These are phyloP conservation scores for Exophiala sp. DNA, from an alignment of 2,329 filamentous ascomycete species.

Conservation along the genomic window DNA sequence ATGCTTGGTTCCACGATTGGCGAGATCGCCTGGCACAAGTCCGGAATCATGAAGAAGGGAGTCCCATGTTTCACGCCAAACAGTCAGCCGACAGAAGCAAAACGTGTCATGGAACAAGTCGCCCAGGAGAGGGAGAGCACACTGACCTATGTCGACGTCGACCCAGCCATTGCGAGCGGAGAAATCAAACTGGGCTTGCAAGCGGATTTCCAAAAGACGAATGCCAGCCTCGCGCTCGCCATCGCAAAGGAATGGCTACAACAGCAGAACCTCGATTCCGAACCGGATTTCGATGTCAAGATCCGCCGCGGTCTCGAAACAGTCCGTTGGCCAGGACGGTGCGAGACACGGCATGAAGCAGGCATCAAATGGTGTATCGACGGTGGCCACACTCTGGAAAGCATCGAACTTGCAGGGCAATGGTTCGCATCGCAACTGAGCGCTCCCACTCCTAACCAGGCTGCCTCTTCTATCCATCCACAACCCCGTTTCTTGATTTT, in stretches of 20 bases:
- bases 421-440: conserved; percentile 63
- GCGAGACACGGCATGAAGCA: conserved; percentile 58
- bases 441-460: conserved; percentile 33
- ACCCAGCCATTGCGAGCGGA: conserved; percentile 43
- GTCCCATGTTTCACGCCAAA: conserved; percentile 57
- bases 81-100: conserved; percentile 48
- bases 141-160: conserved; percentile 40
- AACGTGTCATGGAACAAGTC: conserved; percentile 52
- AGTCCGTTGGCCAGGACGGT: conserved; percentile 68
- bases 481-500: conserved; percentile 64
- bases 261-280: conserved; percentile 32
- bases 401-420: conserved; percentile 64
- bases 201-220: conserved; percentile 58
- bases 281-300: conserved; percentile 10
- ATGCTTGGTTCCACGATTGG: conserved; percentile 74
- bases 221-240: conserved; percentile 56
- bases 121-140: conserved; percentile 47
- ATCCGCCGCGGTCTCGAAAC: conserved; percentile 61
- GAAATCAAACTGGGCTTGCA: conserved; percentile 53
- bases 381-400: conserved; percentile 81
- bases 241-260: conserved; percentile 39
- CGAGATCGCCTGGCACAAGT: conserved; percentile 88
- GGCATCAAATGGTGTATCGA: conserved; percentile 73
- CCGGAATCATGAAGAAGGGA: conserved; percentile 71
- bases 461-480: conserved; percentile 17